A percentile compares a stretch with the other conserved stretches of the same genome.
These are phyloP conservation scores for Spizellomyces punctatus DNA, from an alignment of 192 early-diverging fungal species.

Conservation along the genomic window DNA sequence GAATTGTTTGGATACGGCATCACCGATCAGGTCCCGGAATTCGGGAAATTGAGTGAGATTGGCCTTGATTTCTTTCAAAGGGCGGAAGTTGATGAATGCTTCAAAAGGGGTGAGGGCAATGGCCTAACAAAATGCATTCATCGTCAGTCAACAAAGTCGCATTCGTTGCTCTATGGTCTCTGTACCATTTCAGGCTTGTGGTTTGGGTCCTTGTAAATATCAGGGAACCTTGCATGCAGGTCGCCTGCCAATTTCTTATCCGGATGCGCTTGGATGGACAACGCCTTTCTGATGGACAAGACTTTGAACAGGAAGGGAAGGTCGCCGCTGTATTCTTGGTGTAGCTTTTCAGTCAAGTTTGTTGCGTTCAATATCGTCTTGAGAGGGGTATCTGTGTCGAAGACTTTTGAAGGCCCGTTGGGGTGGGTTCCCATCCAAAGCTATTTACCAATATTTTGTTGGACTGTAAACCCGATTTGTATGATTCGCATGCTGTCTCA, in stretches of 20 bases:
- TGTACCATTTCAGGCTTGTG: constrained; percentile 92
- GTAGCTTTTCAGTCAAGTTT: constrained; percentile 58
- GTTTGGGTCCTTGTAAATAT: constrained; percentile 90
- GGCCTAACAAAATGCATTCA: constrained; percentile 47
- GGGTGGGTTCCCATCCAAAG: constrained; percentile 99
- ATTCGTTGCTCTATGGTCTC: background rate
- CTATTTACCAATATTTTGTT: constrained; percentile 39
- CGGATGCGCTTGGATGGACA: constrained; percentile 98
- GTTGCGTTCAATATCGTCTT: constrained; percentile 63
- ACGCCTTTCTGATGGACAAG: constrained; percentile 66
- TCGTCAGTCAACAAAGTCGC: constrained; percentile 8
- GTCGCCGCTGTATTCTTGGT: constrained; percentile 67
- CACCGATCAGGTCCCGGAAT: constrained; percentile 68
- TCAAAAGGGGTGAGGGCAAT: constrained; percentile 94
- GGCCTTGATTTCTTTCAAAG: constrained; percentile 72
- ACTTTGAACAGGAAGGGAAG: constrained; percentile 99
- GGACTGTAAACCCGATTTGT: background rate
- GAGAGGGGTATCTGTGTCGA: constrained; percentile 52
- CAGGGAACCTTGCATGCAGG: constrained; percentile 72
- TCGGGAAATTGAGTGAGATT: constrained; percentile 78
- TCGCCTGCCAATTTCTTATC: constrained; percentile 83
- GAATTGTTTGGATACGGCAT: constrained; percentile 49
- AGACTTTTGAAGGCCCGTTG: constrained; percentile 74
- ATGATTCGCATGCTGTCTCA: background rate
- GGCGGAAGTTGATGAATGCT: constrained; percentile 91